Evolutionary conservation across 352 stramenopile species (phyloP).

Genomic region (Aphanomyces invadans): DNA sequence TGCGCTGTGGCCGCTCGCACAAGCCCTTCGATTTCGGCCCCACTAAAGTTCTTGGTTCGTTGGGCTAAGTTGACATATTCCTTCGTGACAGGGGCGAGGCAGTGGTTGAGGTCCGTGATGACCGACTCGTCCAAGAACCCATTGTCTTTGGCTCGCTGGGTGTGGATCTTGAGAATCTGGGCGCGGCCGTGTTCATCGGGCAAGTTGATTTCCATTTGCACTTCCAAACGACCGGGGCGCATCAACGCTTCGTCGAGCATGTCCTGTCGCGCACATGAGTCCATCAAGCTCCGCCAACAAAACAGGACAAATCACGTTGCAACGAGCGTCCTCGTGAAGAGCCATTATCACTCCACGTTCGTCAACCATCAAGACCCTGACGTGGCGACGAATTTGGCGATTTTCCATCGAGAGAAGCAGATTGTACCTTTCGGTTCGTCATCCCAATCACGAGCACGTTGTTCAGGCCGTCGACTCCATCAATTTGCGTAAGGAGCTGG

Average conservation of each 20-base stretch:
- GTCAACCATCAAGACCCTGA: too few species aligned
- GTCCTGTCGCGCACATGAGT: constrained; percentile 33
- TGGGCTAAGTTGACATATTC: constrained; percentile 87
- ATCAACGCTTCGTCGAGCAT: constrained; percentile 96
- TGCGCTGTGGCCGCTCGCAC: constrained; percentile 91
- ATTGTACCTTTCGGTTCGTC: constrained; percentile 96
- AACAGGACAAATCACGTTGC: too few species aligned
- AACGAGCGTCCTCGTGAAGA: too few species aligned
- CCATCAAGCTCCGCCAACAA: too few species aligned
- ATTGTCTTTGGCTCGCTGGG: constrained; percentile 75
- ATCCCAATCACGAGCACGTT: constrained; percentile 99
- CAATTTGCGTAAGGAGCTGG: constrained; percentile 99
- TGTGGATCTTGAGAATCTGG: constrained; percentile 99
- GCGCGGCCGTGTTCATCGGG: constrained; percentile 92
- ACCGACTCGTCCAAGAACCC: constrained; percentile 57
- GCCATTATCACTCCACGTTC: too few species aligned
- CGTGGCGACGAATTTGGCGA: too few species aligned
- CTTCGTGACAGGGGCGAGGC: constrained; percentile 56
- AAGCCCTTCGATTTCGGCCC: constrained; percentile 97
- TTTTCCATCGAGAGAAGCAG: too few species aligned
- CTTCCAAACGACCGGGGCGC: constrained; percentile 96
- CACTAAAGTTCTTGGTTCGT: constrained; percentile 98
- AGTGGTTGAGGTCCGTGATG: constrained; percentile 70
- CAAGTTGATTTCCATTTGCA: constrained; percentile 99
- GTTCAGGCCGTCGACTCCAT: constrained; percentile 98